Conservation (phyloP, 371 early-diverging fungal species). For the Rhizopus delemar region DNA sequence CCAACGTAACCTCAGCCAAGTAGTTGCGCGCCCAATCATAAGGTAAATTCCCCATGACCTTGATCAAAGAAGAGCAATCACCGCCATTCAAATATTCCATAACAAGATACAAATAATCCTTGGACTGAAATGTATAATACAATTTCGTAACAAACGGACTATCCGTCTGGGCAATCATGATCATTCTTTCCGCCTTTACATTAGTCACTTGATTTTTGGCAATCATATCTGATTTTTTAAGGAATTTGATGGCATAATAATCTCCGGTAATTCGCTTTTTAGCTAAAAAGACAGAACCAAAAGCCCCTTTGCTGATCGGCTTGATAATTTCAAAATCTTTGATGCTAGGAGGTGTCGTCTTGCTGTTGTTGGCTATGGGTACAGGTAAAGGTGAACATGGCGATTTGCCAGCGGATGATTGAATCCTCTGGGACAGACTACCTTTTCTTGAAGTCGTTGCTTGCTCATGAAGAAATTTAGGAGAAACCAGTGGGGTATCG, state of each 20-base stretch:
- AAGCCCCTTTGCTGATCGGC: slow-evolving; percentile 91
- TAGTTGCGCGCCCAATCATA: slow-evolving; percentile 93
- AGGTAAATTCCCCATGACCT: slow-evolving; percentile 78
- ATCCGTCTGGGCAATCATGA: slow-evolving; percentile 82
- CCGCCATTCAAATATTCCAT: slow-evolving; percentile 98
- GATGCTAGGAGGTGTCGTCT: slow-evolving; percentile 61
- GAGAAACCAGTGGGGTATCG: slow-evolving; percentile 40
- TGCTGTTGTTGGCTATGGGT: slow-evolving; percentile 63
- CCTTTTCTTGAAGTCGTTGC: slow-evolving; percentile 12
- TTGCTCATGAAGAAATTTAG: slow-evolving; percentile 23
- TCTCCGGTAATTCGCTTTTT: slow-evolving; percentile 86
- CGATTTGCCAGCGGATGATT: slow-evolving; percentile 23
- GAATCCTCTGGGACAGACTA: slow-evolving; percentile 16
- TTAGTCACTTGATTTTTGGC: slow-evolving; percentile 91
- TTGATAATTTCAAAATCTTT: slow-evolving; percentile 93
- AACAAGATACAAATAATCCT: slow-evolving; percentile 89
- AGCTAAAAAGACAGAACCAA: slow-evolving; percentile 87
- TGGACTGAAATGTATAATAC: slow-evolving; percentile 91
- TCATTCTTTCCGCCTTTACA: slow-evolving; percentile 87
- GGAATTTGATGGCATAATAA: slow-evolving; percentile 90
- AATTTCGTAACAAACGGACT: slow-evolving; percentile 94
- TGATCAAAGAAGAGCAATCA: slow-evolving; percentile 91
- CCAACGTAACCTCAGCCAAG: slow-evolving; percentile 91
- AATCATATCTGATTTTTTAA: slow-evolving; percentile 89
- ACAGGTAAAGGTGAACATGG: slow-evolving; percentile 54